A percentile compares a stretch with the other conserved stretches of the same genome.
Conservation (phyloP, 2,329 filamentous ascomycete genomes). For the Pseudogymnoascus sp. region DNA sequence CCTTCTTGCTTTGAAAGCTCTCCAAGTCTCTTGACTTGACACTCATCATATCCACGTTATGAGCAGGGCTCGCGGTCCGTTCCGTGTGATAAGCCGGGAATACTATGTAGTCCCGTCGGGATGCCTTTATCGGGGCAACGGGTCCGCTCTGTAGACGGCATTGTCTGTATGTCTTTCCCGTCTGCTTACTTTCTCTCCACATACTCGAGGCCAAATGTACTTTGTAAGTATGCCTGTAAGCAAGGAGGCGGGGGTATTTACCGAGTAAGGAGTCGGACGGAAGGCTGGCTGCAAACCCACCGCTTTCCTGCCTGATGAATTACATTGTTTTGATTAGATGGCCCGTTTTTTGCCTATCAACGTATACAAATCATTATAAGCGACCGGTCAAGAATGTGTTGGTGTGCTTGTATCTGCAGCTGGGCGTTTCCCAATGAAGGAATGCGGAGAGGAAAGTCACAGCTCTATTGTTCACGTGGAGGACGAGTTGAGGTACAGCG, state of each 20-base stretch:
- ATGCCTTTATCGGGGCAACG: background rate
- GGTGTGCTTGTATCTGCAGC: background rate
- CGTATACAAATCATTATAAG: background rate
- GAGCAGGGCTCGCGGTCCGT: conserved; percentile 1
- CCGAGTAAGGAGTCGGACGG: background rate
- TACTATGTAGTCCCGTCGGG: background rate
- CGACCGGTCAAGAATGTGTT: conserved; percentile 4
- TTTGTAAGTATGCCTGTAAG: conserved; percentile 1
- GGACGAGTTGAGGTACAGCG: conserved; percentile 1
- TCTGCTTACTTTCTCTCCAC: background rate
- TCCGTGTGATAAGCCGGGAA: background rate
- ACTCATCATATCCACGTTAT: background rate
- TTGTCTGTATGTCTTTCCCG: background rate
- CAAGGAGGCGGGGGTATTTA: background rate
- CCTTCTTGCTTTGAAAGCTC: background rate
- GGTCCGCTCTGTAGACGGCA: background rate
- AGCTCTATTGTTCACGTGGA: conserved; percentile 4
- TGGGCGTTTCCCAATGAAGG: conserved; percentile 6
- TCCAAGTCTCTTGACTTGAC: background rate
- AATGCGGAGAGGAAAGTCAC: background rate
- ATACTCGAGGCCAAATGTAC: background rate
- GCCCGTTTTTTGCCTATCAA: background rate
- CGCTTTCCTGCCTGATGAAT: background rate
- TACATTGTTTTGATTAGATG: conserved; percentile 1
- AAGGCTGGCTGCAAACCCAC: background rate